Evolutionary conservation across 148 eudicot species (phyloP).

Genomic region (Arctostaphylos glauca): DNA sequence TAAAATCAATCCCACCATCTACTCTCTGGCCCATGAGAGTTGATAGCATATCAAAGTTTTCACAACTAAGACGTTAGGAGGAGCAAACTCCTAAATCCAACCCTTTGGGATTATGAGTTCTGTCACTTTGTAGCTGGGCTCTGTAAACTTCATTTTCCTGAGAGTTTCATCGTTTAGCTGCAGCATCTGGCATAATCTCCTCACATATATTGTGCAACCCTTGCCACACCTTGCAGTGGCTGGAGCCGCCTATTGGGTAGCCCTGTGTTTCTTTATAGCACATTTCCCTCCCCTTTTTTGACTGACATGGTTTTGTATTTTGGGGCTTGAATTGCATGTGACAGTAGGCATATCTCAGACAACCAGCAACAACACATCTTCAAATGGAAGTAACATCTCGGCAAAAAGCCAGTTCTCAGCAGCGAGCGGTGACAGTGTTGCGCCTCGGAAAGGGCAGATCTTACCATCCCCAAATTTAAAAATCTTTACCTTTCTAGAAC

Average conservation of each 20-base stretch:
- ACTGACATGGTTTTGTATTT: neutral
- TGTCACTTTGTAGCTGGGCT: neutral
- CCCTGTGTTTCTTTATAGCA: too few relatives aligned
- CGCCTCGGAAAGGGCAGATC: conserved; percentile 40
- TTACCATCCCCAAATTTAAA: conserved; percentile 50
- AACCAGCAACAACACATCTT: conserved; percentile 10
- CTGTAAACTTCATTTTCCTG: neutral
- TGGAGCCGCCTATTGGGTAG: too few relatives aligned
- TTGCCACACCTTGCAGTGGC: too few relatives aligned
- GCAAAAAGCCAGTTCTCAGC: conserved; percentile 52
- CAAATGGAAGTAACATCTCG: conserved; percentile 41
- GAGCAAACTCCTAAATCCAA: too few relatives aligned
- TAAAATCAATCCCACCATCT: too few relatives aligned
- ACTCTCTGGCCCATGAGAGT: too few relatives aligned
- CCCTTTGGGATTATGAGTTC: neutral
- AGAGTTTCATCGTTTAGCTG: neutral
- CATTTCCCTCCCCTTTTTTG: neutral
- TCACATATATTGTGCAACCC: neutral
- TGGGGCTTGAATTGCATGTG: neutral
- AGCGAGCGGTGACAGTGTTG: conserved; percentile 37
- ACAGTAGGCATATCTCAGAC: neutral
- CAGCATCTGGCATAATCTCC: neutral
- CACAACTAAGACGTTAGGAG: too few relatives aligned
- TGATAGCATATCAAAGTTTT: too few relatives aligned
- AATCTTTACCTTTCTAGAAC: conserved; percentile 49